A percentile compares a stretch with the other conserved stretches of the same genome.
Conservation (phyloP, 2,329 filamentous ascomycete species). For the Onygena corvina region DNA sequence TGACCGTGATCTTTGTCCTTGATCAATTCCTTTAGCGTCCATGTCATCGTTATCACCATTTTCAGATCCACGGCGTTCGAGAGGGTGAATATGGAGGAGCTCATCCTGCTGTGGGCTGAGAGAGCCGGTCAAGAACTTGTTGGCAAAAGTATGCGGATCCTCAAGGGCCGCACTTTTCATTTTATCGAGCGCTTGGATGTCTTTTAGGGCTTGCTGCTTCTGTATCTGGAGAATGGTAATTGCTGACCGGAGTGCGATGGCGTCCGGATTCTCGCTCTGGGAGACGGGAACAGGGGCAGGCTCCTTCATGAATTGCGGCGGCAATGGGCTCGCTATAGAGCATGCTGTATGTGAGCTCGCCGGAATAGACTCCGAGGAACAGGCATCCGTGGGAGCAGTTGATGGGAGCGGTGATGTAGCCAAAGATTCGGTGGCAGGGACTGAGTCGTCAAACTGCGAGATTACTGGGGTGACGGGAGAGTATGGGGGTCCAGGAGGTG, state of each 20-base stretch:
- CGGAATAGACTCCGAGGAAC: not conserved
- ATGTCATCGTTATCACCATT: constrained; percentile 22
- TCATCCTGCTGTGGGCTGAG: constrained; percentile 35
- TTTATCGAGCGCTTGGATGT: constrained; percentile 57
- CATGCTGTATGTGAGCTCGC: not conserved
- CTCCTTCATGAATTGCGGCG: constrained; percentile 22
- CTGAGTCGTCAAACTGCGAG: constrained; percentile 17
- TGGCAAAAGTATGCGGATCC: constrained; percentile 59
- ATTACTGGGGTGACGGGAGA: constrained; percentile 38
- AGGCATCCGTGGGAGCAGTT: not conserved
- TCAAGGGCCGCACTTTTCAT: constrained; percentile 59
- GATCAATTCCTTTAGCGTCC: constrained; percentile 11
- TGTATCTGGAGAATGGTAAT: constrained; percentile 82
- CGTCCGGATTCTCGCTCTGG: constrained; percentile 60
- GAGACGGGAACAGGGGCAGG: constrained; percentile 36
- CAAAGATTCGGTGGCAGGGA: not conserved
- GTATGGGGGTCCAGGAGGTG: constrained; percentile 36
- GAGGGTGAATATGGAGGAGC: constrained; percentile 29
- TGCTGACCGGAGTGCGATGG: constrained; percentile 71
- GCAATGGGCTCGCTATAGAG: not conserved
- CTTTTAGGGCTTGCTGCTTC: constrained; percentile 60
- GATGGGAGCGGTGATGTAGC: not conserved
- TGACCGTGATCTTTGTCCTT: not conserved
- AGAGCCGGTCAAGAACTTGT: constrained; percentile 53
- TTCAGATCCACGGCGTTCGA: constrained; percentile 22